Evolutionary conservation across 768 basidiomycete species (phyloP), one percentile per base, ranked within the genome.

Genomic region (Trametes coccinea): DNA sequence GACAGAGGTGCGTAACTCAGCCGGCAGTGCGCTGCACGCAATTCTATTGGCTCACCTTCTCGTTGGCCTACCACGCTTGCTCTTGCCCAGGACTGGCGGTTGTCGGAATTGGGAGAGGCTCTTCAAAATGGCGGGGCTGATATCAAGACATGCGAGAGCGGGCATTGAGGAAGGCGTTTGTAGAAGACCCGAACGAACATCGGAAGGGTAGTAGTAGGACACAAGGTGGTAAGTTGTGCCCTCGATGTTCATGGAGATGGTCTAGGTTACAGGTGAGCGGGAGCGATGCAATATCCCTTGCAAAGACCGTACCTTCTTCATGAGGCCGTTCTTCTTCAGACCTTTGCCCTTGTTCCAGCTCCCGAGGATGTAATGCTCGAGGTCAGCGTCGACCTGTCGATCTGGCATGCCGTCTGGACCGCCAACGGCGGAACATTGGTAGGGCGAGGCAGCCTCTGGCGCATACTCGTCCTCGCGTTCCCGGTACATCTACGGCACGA

Each of bases 311-410:
- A 59, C 66, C 63, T 67, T 67, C 58, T 67, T 67, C 66, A 67
- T 67, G 40, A 67, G 46, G 4, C 66, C 66, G 52, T 67, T 57
- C 33, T 61, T 43, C 61, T 67, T 67, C 48, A 67, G 54, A 17
- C 63, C 63, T 33, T 59, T 61, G 8, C 66, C 63, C 41, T 60
- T 64, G 50, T 62, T 62, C 66, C 63, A 67, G 50, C 66, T 67
- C 8, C 66, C 66, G 44, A 59, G 64, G 22, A 67, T 65, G 55
- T 59, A 62, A 41, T 59, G 56, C 39, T 67, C 63, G 14, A 64
- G 58, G 33, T 62, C 60, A 2, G 61, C 57, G 27, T 67, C 63
- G 17, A 37, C 48, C 9, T 40, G 41, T 33, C 57, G 39, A 4
- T 49, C 52, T n/a, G 52, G 30, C 0, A 34, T 10, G n/a, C 56